Percentiles rank a stretch among this genome's conserved stretches.
phyloP scores from a whole-genome alignment of 495 filamentous ascomycete species.

The Penicillium desertorum region DNA sequence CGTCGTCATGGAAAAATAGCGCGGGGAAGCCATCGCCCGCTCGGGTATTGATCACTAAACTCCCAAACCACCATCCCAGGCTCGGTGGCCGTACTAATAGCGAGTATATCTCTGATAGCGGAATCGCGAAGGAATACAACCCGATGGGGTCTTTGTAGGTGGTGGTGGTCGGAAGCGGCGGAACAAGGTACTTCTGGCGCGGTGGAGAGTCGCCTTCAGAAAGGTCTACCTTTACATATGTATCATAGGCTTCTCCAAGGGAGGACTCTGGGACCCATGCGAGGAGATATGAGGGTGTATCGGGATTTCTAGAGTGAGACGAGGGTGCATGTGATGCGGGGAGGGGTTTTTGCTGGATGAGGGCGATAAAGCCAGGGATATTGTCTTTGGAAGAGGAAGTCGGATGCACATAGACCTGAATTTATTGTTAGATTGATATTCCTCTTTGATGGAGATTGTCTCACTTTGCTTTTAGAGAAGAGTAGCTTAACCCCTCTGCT shows the following conservation, averaged over 20 bases:
- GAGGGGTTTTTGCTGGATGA: slow-evolving; percentile 81
- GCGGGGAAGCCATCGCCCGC: slow-evolving; percentile 91
- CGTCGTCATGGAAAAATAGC: slow-evolving; percentile 94
- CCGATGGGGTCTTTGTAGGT: slow-evolving; percentile 69
- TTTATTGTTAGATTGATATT: slow-evolving; percentile 7
- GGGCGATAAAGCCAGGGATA: slow-evolving; percentile 90
- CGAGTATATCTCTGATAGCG: slow-evolving; percentile 85
- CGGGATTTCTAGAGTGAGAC: slow-evolving; percentile 48
- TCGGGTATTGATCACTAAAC: slow-evolving; percentile 85
- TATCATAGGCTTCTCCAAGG: slow-evolving; percentile 78
- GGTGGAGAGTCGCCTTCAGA: slow-evolving; percentile 77
- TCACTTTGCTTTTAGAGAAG: slow-evolving; percentile 92
- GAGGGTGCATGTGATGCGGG: slow-evolving; percentile 36
- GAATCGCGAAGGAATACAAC: slow-evolving; percentile 88
- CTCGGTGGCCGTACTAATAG: slow-evolving; percentile 88
- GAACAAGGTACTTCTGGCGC: slow-evolving; percentile 84
- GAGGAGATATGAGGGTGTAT: slow-evolving; percentile 71
- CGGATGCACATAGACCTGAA: slow-evolving; percentile 93
- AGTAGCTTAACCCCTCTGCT: slow-evolving; percentile 91
- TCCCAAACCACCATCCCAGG: slow-evolving; percentile 97
- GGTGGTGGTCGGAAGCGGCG: slow-evolving; percentile 77
- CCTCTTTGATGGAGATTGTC: slow-evolving; percentile 11
- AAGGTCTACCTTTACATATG: slow-evolving; percentile 94
- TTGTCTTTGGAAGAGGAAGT: slow-evolving; percentile 93
- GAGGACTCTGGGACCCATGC: slow-evolving; percentile 94